phyloP scores from a whole-genome alignment of 139 green algal species.

The Coelastrella sp. region DNA sequence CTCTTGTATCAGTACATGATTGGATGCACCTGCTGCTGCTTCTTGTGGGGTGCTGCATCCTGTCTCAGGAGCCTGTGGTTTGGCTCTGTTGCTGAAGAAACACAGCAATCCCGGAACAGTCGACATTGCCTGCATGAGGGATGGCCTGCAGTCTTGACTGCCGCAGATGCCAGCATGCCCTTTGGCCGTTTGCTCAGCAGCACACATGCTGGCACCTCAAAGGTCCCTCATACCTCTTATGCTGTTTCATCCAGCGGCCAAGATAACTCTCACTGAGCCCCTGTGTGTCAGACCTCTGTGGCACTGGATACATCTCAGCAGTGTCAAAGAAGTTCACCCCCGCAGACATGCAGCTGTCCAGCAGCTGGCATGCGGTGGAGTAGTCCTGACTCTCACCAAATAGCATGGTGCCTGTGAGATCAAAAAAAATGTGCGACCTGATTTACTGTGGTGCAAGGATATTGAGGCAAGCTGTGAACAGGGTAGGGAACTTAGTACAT shows the following conservation, averaged over 20 bases:
- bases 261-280: constrained; percentile 42
- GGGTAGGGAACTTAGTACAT: neutral
- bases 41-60: too few relatives aligned
- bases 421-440: neutral
- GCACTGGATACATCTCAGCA: constrained; percentile 97
- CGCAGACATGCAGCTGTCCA: constrained; percentile 70
- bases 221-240: constrained; percentile 32
- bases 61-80: too few relatives aligned
- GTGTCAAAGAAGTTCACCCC: constrained; percentile 92
- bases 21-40: too few relatives aligned
- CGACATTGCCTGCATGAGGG: neutral
- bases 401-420: constrained; percentile 86
- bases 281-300: constrained; percentile 70
- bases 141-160: neutral
- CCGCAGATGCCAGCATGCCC: neutral
- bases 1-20: too few relatives aligned
- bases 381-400: constrained; percentile 81
- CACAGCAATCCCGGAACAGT: too few relatives aligned
- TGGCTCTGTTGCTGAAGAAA: too few relatives aligned
- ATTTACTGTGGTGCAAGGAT: neutral
- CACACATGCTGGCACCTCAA: neutral
- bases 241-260: constrained; percentile 62
- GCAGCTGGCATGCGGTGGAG: constrained; percentile 52
- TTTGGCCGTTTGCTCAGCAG: neutral
- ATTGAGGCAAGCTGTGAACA: neutral